Evolutionary conservation across 208 protist genomes (phyloP), one percentile per base, ranked within the genome.

Genomic region (Trypanosoma theileri): DNA sequence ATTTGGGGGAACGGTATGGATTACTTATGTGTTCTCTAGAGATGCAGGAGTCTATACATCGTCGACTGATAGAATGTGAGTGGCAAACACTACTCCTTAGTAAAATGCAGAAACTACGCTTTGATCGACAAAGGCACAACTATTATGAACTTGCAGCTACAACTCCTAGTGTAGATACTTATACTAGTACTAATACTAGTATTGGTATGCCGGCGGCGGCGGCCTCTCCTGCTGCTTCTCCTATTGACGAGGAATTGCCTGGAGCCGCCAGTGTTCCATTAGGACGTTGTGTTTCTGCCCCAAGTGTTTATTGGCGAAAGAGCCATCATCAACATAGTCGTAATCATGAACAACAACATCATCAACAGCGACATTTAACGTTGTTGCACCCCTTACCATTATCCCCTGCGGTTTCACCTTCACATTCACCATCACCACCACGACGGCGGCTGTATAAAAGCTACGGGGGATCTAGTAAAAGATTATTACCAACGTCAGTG

Each of bases 1-100:
- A 73, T 59, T 76, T 85, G 22, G 26, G 45, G 41, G 71, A 82
- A 54, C 69, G 75, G 22, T 24, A 62, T 21, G 41, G 56, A n/a
- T 40, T 76, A 31, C 66, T 81, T 17, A 10, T 81, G 28, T n/a
- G 58, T 13, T 63, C 53, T 13, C 21, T 44, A 8, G 63, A 41
- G 21, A 68, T 57, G 35, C 60, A 64, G 31, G 71, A 73, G 42
- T 40, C 58, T 1, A 54, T 82, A 2, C 61, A 19, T 4, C 62
- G 71, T 11, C 55, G 62, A 10, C 12, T 48, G 40, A 50, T 78
- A 3, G 24, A 57, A 22, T 54, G 60, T 22, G 63, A 75, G 40
- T 44, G 48, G 26, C 59, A 67, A 7, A 21, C 69, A 22, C 16
- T 46, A 22, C 53, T 73, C 0, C 40, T 73, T 9, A 17, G 21